phyloP scores from a whole-genome alignment of 164 flowering plant genomes.

The Aristolochia californica region DNA sequence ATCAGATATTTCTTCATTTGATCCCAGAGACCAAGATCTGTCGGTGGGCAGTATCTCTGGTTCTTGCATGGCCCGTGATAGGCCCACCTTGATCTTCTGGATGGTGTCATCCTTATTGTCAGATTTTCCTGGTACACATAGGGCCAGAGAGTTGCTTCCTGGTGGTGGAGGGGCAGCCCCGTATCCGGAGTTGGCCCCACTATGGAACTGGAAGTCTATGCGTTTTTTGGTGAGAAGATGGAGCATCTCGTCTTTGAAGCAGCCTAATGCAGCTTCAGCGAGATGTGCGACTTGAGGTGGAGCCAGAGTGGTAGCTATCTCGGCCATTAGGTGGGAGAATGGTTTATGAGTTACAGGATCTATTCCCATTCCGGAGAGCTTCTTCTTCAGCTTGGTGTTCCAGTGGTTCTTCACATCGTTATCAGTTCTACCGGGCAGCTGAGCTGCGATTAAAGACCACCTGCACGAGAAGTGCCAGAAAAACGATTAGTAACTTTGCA shows the following conservation, averaged over 20 bases:
- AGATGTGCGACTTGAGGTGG: conserved; percentile 93
- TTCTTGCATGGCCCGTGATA: conserved; percentile 72
- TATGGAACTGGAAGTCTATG: conserved; percentile 59
- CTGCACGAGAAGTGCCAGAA: conserved; percentile 20
- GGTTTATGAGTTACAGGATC: conserved; percentile 98
- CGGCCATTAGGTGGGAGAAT: conserved; percentile 94
- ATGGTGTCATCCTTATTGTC: conserved; percentile 47
- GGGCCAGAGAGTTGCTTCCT: conserved; percentile 14
- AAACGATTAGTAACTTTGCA: too few species aligned
- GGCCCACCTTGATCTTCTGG: conserved; percentile 59
- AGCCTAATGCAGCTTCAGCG: conserved; percentile 94
- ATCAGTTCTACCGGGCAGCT: conserved; percentile 88
- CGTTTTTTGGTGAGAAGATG: conserved; percentile 86
- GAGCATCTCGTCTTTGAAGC: conserved; percentile 98
- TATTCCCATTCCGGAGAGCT: conserved; percentile 95
- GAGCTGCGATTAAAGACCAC: conserved; percentile 90
- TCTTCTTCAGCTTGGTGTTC: conserved; percentile 96
- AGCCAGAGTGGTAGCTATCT: conserved; percentile 88
- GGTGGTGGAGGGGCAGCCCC: conserved; percentile 6
- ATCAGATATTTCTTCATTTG: conserved; percentile 25
- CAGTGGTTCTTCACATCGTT: conserved; percentile 96
- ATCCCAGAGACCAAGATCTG: conserved; percentile 40
- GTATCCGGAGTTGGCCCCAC: conserved; percentile 11
- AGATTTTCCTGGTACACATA: conserved; percentile 16
- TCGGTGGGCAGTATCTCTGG: conserved; percentile 23